Conservation (phyloP, 192 early-diverging fungal species). For the Coemansia sp. region DNA sequence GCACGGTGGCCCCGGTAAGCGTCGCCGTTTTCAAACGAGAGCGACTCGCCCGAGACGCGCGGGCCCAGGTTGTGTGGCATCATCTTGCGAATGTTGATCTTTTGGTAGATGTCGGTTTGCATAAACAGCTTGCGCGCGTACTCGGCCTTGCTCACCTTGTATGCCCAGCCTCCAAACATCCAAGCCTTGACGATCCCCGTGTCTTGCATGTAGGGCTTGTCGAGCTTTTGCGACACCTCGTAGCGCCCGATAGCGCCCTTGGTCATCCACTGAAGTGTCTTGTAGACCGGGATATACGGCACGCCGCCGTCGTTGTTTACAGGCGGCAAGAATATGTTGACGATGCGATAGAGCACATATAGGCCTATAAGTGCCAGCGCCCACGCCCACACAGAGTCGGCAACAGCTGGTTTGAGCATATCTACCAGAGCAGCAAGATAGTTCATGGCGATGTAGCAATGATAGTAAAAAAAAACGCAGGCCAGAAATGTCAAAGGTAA, state of each 20-base stretch:
- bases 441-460: neutral
- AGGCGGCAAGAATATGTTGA: conserved; percentile 26
- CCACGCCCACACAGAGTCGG: conserved; percentile 5
- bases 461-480: neutral
- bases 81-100: conserved; percentile 45
- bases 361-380: neutral
- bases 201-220: conserved; percentile 33
- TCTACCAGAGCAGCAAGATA: neutral
- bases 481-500: neutral
- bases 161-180: conserved; percentile 56
- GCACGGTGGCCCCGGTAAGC: conserved; percentile 55
- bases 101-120: conserved; percentile 55
- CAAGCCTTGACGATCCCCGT: conserved; percentile 53
- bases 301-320: conserved; percentile 47
- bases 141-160: conserved; percentile 52
- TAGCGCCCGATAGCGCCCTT: conserved; percentile 48
- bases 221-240: conserved; percentile 48
- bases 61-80: conserved; percentile 56
- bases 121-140: conserved; percentile 55
- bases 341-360: conserved; percentile 26
- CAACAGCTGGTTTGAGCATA: neutral
- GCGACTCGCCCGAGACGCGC: conserved; percentile 45
- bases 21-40: conserved; percentile 54
- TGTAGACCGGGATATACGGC: conserved; percentile 47
- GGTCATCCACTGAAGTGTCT: conserved; percentile 44